Base-by-base conservation (phyloP, 2,329 filamentous ascomycete genomes). In the Didymella sp. region DNA sequence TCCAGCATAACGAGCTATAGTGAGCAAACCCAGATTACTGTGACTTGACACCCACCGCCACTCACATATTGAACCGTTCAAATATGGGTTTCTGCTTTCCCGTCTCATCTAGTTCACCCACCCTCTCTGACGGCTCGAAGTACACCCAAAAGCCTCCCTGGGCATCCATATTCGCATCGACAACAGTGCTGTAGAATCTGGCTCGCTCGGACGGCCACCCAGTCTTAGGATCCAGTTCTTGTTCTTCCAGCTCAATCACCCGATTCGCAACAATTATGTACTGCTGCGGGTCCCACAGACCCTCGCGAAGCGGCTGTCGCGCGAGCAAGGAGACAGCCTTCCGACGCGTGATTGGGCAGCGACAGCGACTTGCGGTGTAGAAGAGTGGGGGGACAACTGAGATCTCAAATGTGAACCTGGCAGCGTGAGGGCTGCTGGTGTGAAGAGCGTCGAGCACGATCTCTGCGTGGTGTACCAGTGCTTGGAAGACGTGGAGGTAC, bases 201-300 rank as follows among this genome's bases (percentile, higher is more conserved):
- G 54, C 33, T 2, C 31, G 47, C 33, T 64, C 65, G 1, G 56
- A 48, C 2, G 67, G 67, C 63, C 60, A 67, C 4, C 65, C 62
- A 9, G 51, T 65, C 22, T 30, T 28, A 0, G 60, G 60, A 55
- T 69, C 62, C 5, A 69, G 50, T 25, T 64, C 62, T 7, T 33
- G 51, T 48, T 69, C 67, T 51, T 69, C 67, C 21, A 68, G 51
- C 46, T 67, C 60, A n/a, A 69, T 61, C 3, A 59, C 49, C 19
- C 67, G 60, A 17, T 52, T 57, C 17, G 60, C 42, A 11, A 66
- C 62, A 4, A 62, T 25, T 1, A 51, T 43, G 15, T 61, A 54
- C 21, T 64, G 59, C 8, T 64, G 48, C 11, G 64, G 59, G 25
- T 69, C 67, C 62, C 65, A 68, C 13, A 69, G 55, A 2, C 58